These are phyloP conservation scores for Trichosporon coremiiforme DNA, from an alignment of 1,284 basidiomycete species.

Conservation along the genomic window DNA sequence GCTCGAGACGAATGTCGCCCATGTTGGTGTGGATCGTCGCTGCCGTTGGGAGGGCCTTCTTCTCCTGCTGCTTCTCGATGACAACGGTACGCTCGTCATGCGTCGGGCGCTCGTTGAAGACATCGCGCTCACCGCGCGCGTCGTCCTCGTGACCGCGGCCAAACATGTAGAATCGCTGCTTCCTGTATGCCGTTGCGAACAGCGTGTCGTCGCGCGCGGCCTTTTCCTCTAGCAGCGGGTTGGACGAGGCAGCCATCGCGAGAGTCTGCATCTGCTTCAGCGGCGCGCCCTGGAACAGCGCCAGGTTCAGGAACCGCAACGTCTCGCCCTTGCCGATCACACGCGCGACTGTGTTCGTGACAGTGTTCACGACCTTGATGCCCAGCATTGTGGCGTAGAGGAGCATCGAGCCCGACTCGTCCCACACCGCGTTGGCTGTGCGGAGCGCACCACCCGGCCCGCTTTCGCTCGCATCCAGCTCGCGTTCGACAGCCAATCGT, in stretches of 20 bases:
- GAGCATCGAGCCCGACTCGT: constrained; percentile 92
- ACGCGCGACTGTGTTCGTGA: constrained; percentile 88
- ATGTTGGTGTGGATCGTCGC: constrained; percentile 87
- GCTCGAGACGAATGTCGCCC: constrained; percentile 87
- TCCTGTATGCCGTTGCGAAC: constrained; percentile 90
- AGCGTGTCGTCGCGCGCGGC: constrained; percentile 84
- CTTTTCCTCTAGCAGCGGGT: constrained; percentile 86
- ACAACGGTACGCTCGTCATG: constrained; percentile 94
- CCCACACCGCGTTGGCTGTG: constrained; percentile 89
- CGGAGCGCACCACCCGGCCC: constrained; percentile 53
- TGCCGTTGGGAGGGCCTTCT: constrained; percentile 65
- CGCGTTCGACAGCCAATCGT: constrained; percentile 85
- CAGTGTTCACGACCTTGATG: constrained; percentile 94
- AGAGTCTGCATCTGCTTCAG: constrained; percentile 83
- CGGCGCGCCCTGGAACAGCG: constrained; percentile 90
- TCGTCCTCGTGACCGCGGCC: constrained; percentile 89
- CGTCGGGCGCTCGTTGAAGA: constrained; percentile 98
- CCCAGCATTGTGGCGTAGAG: constrained; percentile 91
- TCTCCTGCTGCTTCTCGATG: constrained; percentile 64
- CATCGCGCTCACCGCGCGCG: constrained; percentile 86
- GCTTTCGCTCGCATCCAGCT: constrained; percentile 65
- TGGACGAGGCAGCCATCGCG: constrained; percentile 92
- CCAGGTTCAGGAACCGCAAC: constrained; percentile 83
- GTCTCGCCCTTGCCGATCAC: constrained; percentile 94
- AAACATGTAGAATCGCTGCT: constrained; percentile 95